These are phyloP conservation scores for Phytophthora foliorum DNA, from an alignment of 352 stramenopile genomes.

Conservation along the genomic window DNA sequence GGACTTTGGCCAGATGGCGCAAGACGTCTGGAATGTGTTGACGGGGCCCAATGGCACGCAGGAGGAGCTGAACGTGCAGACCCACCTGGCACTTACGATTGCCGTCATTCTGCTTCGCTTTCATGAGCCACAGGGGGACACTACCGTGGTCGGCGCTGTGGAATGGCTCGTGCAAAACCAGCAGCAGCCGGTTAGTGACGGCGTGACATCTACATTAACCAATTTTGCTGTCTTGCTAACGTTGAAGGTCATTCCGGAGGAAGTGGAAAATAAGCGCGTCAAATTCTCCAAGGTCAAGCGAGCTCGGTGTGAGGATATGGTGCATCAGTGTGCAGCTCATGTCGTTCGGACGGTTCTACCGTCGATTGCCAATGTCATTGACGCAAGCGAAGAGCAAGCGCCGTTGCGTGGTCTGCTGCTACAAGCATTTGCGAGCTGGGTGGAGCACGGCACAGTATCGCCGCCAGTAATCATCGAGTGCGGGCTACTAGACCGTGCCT, in stretches of 20 bases:
- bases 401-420: conserved; percentile 62
- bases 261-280: conserved; percentile 83
- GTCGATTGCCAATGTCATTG: conserved; percentile 63
- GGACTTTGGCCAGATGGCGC: conserved; percentile 70
- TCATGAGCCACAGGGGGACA: conserved; percentile 64
- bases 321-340: conserved; percentile 69
- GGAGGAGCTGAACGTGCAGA: conserved; percentile 77
- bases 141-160: conserved; percentile 66
- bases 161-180: conserved; percentile 87
- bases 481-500: conserved; percentile 67
- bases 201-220: conserved; percentile 54
- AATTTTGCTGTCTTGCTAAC: conserved; percentile 83
- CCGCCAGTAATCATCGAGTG: conserved; percentile 67
- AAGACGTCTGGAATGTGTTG: conserved; percentile 82
- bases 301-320: conserved; percentile 68
- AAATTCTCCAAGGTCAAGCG: conserved; percentile 81
- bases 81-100: conserved; percentile 76
- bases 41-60: conserved; percentile 60
- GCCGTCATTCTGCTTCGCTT: conserved; percentile 83
- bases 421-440: conserved; percentile 77
- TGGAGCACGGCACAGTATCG: conserved; percentile 74
- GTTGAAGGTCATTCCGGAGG: conserved; percentile 81
- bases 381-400: conserved; percentile 57
- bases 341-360: conserved; percentile 72
- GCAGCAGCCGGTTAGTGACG: conserved; percentile 51